A percentile compares a stretch with the other conserved stretches of the same genome.
Evolutionary conservation across 2,329 filamentous ascomycete genomes (phyloP).

Genomic region (Fusarium coicis): DNA sequence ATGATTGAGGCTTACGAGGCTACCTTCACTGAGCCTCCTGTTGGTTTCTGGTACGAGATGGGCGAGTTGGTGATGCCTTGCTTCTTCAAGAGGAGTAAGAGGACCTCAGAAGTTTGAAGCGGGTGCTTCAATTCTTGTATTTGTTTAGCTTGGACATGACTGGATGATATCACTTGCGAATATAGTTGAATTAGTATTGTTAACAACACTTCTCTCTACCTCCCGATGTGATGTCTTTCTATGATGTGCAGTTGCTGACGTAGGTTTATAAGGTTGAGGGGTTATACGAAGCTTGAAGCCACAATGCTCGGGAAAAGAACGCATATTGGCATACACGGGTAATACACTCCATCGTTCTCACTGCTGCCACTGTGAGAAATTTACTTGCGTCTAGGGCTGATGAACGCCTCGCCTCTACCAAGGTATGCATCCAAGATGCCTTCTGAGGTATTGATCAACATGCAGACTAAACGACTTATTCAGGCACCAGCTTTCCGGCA

Average conservation of each 20-base stretch:
- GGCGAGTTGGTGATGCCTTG: conserved; percentile 53
- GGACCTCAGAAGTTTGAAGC: conserved; percentile 9
- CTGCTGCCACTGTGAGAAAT: accelerated
- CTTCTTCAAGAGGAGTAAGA: conserved; percentile 47
- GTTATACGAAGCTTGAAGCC: background rate
- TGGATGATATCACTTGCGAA: conserved; percentile 13
- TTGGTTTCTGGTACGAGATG: conserved; percentile 66
- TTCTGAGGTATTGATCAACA: too few relatives aligned
- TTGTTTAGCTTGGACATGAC: background rate
- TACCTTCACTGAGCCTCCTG: conserved; percentile 58
- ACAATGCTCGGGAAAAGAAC: background rate
- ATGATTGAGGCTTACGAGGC: conserved; percentile 67
- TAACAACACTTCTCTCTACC: background rate
- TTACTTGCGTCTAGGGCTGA: background rate
- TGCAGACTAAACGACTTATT: too few relatives aligned
- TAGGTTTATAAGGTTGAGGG: background rate
- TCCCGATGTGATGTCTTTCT: background rate
- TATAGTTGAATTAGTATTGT: conserved; percentile 1
- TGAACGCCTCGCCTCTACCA: too few relatives aligned
- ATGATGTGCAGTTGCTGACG: background rate
- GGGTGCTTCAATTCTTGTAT: background rate
- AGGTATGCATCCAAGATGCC: too few relatives aligned
- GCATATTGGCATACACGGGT: accelerated
- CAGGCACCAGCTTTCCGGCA: too few relatives aligned
- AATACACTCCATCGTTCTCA: accelerated